Base-by-base conservation (phyloP, 2,329 filamentous ascomycete species). In the Neofusicoccum sp. region DNA sequence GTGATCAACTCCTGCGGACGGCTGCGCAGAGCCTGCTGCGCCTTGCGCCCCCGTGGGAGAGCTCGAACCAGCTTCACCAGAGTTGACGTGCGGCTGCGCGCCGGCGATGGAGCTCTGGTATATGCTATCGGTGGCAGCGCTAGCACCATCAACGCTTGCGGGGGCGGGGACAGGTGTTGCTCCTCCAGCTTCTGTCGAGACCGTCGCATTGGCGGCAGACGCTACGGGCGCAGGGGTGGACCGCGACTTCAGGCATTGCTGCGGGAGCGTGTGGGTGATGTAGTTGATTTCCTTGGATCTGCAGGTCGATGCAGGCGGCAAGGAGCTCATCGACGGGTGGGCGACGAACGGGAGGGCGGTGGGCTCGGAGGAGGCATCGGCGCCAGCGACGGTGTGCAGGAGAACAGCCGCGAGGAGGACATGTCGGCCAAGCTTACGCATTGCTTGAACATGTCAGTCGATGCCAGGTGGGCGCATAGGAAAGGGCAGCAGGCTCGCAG, bases 211-310 rank as follows among this genome's bases (percentile, higher is more conserved):
- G 11, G 47, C 36, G 44, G 49, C 16, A 28, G 33, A 45, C 31
- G 43, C 45, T 14, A 16, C 28, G n/a, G 58, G 36, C 24, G 59
- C 8, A 12, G 69, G 67, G 14, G 71, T 66, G 79, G 86, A 87
- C 41, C 81, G 80, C n/a, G 84, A 86, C 51, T 84, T 85, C 24
- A 91, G 79, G 70, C 90, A 93, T 77, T 89, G 88, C 71, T 91
- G 89, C 9, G 89, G 89, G 40, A 93, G 77, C 1, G 84, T 86
- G 67, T 93, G 88, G 9, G 89, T 93, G 64, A 93, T 90, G 74
- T 93, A 91, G 75, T 93, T 93, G 70, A 91, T 86, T 1, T 88
- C 91, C 66, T 84, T 84, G 63, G 74, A 80, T 11, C 75, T 76
- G 70, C 80, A 83, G 51, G 76, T 78, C 20, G 72, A 67, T 9